Conservation (phyloP, 257 asterid species). For the Osmanthus fragrans region DNA sequence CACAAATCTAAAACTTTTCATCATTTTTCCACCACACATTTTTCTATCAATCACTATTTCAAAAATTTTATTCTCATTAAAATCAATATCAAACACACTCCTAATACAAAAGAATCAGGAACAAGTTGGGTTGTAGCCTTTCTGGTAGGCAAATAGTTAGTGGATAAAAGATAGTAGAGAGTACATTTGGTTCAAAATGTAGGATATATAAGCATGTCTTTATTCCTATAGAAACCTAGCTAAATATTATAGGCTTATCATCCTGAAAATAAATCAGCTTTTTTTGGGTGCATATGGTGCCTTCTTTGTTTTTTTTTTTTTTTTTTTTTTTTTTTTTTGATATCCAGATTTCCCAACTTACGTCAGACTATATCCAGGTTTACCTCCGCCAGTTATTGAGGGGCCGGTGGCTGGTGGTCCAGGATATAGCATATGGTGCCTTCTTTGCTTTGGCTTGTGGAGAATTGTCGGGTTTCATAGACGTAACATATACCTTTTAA, state of each 20-base stretch:
- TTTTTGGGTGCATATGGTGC: slow-evolving; percentile 62
- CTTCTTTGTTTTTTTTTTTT: slow-evolving; percentile 7
- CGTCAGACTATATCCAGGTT: too few species aligned
- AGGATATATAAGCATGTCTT: background rate
- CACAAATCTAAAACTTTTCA: too few species aligned
- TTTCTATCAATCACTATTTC: too few species aligned
- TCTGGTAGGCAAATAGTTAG: background rate
- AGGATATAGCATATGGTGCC: too few species aligned
- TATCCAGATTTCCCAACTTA: too few species aligned
- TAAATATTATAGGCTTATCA: slow-evolving; percentile 41
- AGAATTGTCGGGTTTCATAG: slow-evolving; percentile 42
- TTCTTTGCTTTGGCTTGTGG: slow-evolving; percentile 53
- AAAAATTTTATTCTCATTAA: too few species aligned
- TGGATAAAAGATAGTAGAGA: slow-evolving; percentile 7
- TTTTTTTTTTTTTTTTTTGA: slow-evolving; percentile 1
- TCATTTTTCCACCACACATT: too few species aligned
- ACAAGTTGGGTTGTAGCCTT: too few species aligned
- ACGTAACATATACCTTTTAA: slow-evolving; percentile 53
- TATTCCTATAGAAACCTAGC: background rate
- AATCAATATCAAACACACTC: too few species aligned
- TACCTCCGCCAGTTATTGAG: too few species aligned
- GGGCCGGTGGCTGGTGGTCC: too few species aligned
- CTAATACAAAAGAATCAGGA: too few species aligned
- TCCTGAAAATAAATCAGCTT: slow-evolving; percentile 52
- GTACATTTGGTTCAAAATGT: slow-evolving; percentile 24